Conservation (phyloP, 2,329 filamentous ascomycete species). For the Pezicula radicicola region DNA sequence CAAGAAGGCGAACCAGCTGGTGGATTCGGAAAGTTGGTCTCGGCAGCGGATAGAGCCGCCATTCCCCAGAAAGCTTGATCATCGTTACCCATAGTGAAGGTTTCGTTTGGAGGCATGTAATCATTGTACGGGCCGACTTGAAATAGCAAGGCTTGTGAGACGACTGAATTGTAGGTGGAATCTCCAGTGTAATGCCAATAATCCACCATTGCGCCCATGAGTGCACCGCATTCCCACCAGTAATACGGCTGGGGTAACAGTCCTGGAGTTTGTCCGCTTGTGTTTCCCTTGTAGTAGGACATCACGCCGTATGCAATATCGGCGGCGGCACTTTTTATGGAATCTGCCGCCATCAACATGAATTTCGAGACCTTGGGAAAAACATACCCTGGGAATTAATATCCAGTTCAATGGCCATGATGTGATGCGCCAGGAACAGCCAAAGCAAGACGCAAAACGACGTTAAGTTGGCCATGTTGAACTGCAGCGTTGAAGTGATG, state of each 20-base stretch:
- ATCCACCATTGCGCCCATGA: constrained; percentile 64
- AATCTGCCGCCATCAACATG: constrained; percentile 11
- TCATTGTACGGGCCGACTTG: constrained; percentile 71
- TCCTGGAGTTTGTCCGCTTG: constrained; percentile 45
- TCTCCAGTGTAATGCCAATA: constrained; percentile 83
- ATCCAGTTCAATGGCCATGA: background rate
- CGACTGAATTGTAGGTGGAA: constrained; percentile 63
- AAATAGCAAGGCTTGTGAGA: constrained; percentile 64
- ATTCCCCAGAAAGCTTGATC: constrained; percentile 74
- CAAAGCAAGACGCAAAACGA: no score
- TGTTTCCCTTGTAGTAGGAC: constrained; percentile 46
- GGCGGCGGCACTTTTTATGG: constrained; percentile 29
- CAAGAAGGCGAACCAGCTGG: constrained; percentile 54
- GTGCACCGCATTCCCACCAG: constrained; percentile 69
- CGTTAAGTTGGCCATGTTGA: no score
- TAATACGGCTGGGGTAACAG: constrained; percentile 46
- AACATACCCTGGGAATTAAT: background rate
- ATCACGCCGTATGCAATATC: constrained; percentile 45
- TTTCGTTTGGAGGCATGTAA: constrained; percentile 74
- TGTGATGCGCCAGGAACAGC: no score
- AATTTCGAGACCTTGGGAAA: background rate
- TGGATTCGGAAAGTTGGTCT: constrained; percentile 60
- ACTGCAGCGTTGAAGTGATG: no score
- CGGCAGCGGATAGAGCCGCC: constrained; percentile 65
- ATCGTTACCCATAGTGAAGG: constrained; percentile 65